Evolutionary conservation across 805 yeast genomes (phyloP), one percentile per base, ranked within the genome.

Genomic region (Starmerella ratchasimensis): DNA sequence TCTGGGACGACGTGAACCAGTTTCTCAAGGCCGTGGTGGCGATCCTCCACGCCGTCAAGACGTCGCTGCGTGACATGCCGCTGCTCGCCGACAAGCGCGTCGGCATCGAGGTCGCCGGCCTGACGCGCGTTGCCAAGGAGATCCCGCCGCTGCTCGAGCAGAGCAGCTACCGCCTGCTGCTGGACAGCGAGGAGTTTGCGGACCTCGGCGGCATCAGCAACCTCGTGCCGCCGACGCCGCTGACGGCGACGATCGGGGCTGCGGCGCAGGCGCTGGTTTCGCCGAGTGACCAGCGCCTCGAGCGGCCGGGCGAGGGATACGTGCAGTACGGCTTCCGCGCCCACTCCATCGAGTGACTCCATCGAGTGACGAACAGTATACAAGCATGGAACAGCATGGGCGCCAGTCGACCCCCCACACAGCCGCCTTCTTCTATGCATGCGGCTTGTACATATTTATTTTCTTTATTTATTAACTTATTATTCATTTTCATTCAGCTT

Each of bases 81-180:
- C 69, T 76, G 13, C 64, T 88, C 36, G 76, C 79, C 48, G 94
- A 81, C 39, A 77, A 78, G 5, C 24, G 29, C 2, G 64, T 94
- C 41, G 76, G 86, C 6, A 72, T 80, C 5, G 51, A 44, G 17
- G 69, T 88, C 59, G 81, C 94, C 0, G 71, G 74, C 26, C 63
- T 88, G 41, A 86, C 96, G 0, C 74, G 82, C 46, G 80, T 86
- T 3, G 82, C 95, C 3, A 88, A 88, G 52, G 97, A 88, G 52
- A 79, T 88, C 13, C 84, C 96, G 0, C 75, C 82, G n/a, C 65
- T 81, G 48, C 60, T 86, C 30, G 95, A 86, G 54, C 65, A 69
- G 28, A 72, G 79, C 42, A 64, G 76, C 14, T 71, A 67, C 53
- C 60, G 51, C 21, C 39, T 45, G 17, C 28, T 47, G n/a, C 43